Evolutionary conservation across 1,139 yeast genomes (phyloP), one percentile per base, ranked within the genome.

Genomic region (Arxiozyma heterogenica): DNA sequence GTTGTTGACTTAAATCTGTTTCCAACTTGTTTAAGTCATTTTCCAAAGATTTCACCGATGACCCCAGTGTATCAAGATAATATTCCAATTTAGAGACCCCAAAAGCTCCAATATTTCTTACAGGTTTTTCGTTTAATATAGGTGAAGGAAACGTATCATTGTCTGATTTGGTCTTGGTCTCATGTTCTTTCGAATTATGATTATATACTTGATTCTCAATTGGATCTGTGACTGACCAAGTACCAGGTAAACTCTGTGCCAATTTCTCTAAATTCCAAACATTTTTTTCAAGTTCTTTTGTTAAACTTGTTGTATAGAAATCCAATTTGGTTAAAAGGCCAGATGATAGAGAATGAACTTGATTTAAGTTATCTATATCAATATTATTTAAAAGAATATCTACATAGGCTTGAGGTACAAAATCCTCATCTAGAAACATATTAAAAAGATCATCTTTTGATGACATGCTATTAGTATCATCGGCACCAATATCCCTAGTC

Each of bases 301-400:
- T 75, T 20, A 83, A 66, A 58, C 80, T 82, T 60, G 75, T 80
- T 1, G 85, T 79, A 59, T 81, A 79, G 64, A 76, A 82, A 64
- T 84, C 88, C 55, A 84, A 67, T 59, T 82, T 85, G 4, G 82
- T 75, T 21, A 82, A 71, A 44, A 84, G 70, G 3, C 73, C 59
- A 2, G 75, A 63, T 20, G 77, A 69, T 45, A 71, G 65, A 4
- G 72, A 63, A 52, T 73, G 77, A 4, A 75, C 59, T 18, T 68
- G 59, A 43, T 69, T 67, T 12, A 58, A 20, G 38, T 59, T 61
- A n/a, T 56, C 53, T 12, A 52, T 41, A n/a, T 58, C 57, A 1
- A 71, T 65, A 22, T 71, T 62, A 9, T 74, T 61, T 51, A 76
- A 67, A 6, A 77, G 59, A 1, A 79, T 75, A 60, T 78, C 81